phyloP scores from a whole-genome alignment of 73 alveolate species.

The Effrenium voratum region DNA sequence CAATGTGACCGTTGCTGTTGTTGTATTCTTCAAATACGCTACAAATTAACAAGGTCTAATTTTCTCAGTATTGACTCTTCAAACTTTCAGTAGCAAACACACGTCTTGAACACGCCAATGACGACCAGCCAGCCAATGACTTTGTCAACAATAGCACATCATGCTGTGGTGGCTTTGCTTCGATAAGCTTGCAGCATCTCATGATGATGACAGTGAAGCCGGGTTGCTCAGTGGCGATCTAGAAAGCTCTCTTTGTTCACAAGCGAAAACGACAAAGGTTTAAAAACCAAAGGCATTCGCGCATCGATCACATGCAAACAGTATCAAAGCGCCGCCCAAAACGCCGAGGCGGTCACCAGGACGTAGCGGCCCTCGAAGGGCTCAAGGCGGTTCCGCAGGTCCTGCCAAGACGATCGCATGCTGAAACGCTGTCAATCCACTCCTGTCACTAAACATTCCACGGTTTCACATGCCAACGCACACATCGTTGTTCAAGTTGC shows the following conservation, averaged over 20 bases:
- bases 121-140: neutral
- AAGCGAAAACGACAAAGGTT: neutral
- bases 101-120: too few relatives aligned
- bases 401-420: too few relatives aligned
- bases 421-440: too few relatives aligned
- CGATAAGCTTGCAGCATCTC: neutral
- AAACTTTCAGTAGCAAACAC: too few relatives aligned
- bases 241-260: neutral
- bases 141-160: too few relatives aligned
- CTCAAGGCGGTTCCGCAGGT: constrained; percentile 84
- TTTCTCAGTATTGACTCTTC: too few relatives aligned
- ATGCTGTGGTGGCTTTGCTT: neutral
- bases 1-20: too few relatives aligned
- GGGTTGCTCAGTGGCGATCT: neutral
- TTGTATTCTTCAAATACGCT: too few relatives aligned
- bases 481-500: too few relatives aligned
- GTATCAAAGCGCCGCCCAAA: neutral
- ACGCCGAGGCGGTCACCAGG: constrained; percentile 13
- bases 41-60: too few relatives aligned
- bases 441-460: too few relatives aligned
- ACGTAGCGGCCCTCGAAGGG: constrained; percentile 90
- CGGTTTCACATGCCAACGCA: too few relatives aligned
- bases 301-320: neutral
- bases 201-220: neutral
- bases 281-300: neutral